Evolutionary conservation across 495 filamentous ascomycete genomes (phyloP).

Genomic region (Geopyxis carbonaria): DNA sequence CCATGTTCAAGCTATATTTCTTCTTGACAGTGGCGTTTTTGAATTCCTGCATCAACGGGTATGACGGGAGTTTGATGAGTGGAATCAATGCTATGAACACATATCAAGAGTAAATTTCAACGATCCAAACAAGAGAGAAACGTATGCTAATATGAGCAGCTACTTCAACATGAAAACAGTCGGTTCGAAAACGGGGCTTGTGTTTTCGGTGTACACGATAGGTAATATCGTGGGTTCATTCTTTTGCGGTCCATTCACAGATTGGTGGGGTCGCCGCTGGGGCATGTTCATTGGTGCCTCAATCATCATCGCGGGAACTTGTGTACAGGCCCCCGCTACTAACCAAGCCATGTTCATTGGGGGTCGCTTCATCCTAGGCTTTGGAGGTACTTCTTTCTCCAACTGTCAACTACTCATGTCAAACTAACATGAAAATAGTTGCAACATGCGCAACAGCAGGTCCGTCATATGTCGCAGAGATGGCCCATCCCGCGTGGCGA

Average conservation of each 20-base stretch:
- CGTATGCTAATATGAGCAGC: slow-evolving; percentile 6
- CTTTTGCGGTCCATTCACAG: slow-evolving; percentile 29
- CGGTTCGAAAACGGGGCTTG: slow-evolving; percentile 29
- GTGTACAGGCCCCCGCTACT: slow-evolving; percentile 32
- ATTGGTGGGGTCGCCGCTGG: slow-evolving; percentile 33
- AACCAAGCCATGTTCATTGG: slow-evolving; percentile 45
- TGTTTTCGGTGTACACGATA: slow-evolving; percentile 36
- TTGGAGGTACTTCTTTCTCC: slow-evolving; percentile 29
- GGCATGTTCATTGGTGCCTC: slow-evolving; percentile 39
- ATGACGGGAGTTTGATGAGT: slow-evolving; percentile 43
- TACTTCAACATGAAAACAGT: slow-evolving; percentile 19
- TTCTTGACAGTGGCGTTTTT: slow-evolving; percentile 18
- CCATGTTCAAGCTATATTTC: slow-evolving; percentile 25
- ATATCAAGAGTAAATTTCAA: slow-evolving; percentile 27
- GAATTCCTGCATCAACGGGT: slow-evolving; percentile 37
- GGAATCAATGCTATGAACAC: slow-evolving; percentile 32
- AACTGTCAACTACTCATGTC: not conserved
- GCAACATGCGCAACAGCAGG: slow-evolving; percentile 50
- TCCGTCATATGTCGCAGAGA: slow-evolving; percentile 56
- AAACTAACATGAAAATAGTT: slow-evolving; percentile 27
- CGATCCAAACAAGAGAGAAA: not conserved
- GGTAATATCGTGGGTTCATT: slow-evolving; percentile 36
- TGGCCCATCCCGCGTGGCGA: slow-evolving; percentile 54
- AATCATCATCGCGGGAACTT: slow-evolving; percentile 38
- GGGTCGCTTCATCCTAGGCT: slow-evolving; percentile 61